Evolutionary conservation across 345 rosid species (phyloP).

Genomic region (Balakata baccata): DNA sequence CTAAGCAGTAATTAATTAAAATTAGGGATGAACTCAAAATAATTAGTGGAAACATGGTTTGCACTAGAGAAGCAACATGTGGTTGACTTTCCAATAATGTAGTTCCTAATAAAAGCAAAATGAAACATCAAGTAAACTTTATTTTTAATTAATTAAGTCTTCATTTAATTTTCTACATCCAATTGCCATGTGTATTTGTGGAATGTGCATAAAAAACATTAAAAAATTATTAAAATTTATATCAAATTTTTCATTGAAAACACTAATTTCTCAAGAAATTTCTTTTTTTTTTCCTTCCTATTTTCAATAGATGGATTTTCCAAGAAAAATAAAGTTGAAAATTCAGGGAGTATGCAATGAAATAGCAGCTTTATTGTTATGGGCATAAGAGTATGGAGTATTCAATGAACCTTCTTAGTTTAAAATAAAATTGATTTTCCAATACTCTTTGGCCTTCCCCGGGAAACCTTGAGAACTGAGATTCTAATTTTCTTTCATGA

Average conservation of each 20-base stretch:
- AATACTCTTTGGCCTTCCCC: background rate
- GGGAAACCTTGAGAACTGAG: slow-evolving; percentile 10
- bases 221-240: no score
- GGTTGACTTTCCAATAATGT: slow-evolving; percentile 8
- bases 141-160: no score
- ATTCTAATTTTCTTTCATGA: slow-evolving; percentile 8
- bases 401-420: slow-evolving; percentile 30
- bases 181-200: no score
- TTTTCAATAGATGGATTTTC: background rate
- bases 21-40: background rate
- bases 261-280: slow-evolving; percentile 6
- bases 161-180: no score
- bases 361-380: background rate
- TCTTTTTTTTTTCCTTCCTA: background rate
- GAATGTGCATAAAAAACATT: no score
- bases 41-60: background rate
- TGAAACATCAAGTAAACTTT: background rate
- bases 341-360: slow-evolving; percentile 10
- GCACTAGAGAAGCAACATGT: background rate
- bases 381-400: background rate
- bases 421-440: background rate
- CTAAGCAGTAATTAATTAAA: no score
- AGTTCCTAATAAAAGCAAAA: slow-evolving; percentile 2
- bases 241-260: background rate
- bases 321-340: background rate